These are phyloP conservation scores for Pugionium dolabratum DNA, from an alignment of 345 rosid species.

Conservation along the genomic window DNA sequence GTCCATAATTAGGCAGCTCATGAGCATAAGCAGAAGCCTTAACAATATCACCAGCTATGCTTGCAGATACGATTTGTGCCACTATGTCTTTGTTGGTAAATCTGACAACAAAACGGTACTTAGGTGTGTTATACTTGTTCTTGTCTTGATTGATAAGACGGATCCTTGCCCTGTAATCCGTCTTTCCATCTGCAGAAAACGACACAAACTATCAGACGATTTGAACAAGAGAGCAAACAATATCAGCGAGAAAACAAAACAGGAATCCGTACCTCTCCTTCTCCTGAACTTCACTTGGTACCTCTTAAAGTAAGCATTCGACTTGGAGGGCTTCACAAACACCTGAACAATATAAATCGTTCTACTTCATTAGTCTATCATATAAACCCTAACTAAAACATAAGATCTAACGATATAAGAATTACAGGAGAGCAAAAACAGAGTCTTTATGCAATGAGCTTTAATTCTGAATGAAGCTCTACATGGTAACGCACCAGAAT, in stretches of 20 bases:
- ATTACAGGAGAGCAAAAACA: too few species aligned
- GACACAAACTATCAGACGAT: too few species aligned
- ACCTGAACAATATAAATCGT: constrained; percentile 29
- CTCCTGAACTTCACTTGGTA: constrained; percentile 28
- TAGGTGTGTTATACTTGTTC: constrained; percentile 84
- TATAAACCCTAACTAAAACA: too few species aligned
- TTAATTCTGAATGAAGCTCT: too few species aligned
- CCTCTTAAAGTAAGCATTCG: constrained; percentile 30
- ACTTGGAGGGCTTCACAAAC: constrained; percentile 51
- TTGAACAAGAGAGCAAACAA: too few species aligned
- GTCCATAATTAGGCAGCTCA: constrained; percentile 31
- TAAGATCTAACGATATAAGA: too few species aligned
- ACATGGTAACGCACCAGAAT: too few species aligned
- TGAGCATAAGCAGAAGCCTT: constrained; percentile 33
- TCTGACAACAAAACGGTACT: constrained; percentile 72
- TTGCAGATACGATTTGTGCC: constrained; percentile 15
- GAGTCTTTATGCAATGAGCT: too few species aligned
- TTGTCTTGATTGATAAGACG: constrained; percentile 62
- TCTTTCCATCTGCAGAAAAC: constrained; percentile 50
- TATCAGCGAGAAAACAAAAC: too few species aligned
- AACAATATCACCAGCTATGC: constrained; percentile 26
- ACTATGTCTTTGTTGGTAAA: constrained; percentile 35
- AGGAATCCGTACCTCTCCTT: constrained; percentile 17
- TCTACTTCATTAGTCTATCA: too few species aligned
- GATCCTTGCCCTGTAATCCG: constrained; percentile 66